Percentiles rank a stretch among this genome's conserved stretches.
phyloP scores from a whole-genome alignment of 2,329 filamentous ascomycete genomes.

The Fusarium clavum region DNA sequence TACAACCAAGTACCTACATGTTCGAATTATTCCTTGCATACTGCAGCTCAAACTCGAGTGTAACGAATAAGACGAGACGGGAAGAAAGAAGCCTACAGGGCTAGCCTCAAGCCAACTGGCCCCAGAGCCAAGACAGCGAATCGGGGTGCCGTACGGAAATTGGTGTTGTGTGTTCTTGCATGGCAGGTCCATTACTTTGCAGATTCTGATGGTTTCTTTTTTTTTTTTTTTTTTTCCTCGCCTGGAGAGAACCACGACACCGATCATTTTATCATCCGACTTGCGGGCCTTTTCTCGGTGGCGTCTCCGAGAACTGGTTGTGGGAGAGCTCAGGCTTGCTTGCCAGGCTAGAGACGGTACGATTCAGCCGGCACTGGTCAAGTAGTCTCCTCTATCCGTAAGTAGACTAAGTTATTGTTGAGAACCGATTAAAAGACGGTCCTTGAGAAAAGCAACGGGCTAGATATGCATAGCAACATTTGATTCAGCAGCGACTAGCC shows the following conservation, averaged over 20 bases:
- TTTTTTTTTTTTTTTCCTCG: slow-evolving; percentile 25
- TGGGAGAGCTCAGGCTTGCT: slow-evolving; percentile 6
- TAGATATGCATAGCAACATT: slow-evolving; percentile 18
- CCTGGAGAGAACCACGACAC: slow-evolving; percentile 21
- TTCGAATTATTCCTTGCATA: slow-evolving; percentile 43
- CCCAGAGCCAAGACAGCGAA: slow-evolving; percentile 20
- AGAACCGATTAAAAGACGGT: slow-evolving; percentile 24
- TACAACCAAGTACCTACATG: slow-evolving; percentile 9
- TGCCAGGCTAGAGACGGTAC: slow-evolving; percentile 38
- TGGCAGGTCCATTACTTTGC: slow-evolving; percentile 33
- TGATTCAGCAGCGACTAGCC: slow-evolving; percentile 14
- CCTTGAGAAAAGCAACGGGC: slow-evolving; percentile 5
- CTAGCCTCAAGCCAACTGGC: slow-evolving; percentile 12
- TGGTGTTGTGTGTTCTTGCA: slow-evolving; percentile 7
- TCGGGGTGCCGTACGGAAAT: slow-evolving; percentile 7
- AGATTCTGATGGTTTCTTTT: slow-evolving; percentile 23
- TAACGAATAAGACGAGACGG: slow-evolving; percentile 27
- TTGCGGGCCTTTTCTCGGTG: slow-evolving; percentile 32
- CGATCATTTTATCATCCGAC: slow-evolving; percentile 28
- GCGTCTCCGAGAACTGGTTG: slow-evolving; percentile 24
- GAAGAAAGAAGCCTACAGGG: slow-evolving; percentile 17
- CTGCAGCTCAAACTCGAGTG: slow-evolving; percentile 33
- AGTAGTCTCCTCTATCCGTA: background rate
- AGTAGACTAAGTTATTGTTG: slow-evolving; percentile 15
- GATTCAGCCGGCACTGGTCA: slow-evolving; percentile 21